phyloP scores from a whole-genome alignment of 2,329 filamentous ascomycete species.

The Trichophyton benhamiae region DNA sequence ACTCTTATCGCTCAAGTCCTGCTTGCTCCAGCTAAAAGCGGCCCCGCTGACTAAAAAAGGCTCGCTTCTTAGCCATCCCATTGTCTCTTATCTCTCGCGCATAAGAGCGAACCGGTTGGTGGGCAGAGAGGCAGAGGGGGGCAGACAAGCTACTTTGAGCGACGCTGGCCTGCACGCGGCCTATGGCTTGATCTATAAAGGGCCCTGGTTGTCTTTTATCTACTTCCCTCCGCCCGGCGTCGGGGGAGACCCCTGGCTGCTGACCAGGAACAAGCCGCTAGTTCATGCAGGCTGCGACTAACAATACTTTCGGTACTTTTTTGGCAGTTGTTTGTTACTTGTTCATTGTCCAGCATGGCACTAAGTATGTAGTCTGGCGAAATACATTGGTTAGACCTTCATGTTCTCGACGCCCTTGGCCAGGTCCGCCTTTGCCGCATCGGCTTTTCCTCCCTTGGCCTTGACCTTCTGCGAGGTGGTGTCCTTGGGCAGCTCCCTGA shows the following conservation, averaged over 20 bases:
- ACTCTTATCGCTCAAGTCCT: not conserved
- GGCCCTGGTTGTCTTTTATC: not conserved
- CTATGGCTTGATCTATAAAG: not conserved
- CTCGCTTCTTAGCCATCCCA: not conserved
- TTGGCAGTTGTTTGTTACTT: not conserved
- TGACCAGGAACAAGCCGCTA: not conserved
- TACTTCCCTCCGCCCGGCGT: not conserved
- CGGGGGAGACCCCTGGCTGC: not conserved
- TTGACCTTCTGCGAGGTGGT: slow-evolving; percentile 49
- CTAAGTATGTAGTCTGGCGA: not conserved
- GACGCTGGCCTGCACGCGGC: not conserved
- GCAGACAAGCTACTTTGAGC: not conserved
- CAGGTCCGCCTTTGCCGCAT: slow-evolving; percentile 22
- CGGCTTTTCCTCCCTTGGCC: slow-evolving; percentile 23
- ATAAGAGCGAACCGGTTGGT: too few relatives aligned
- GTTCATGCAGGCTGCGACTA: not conserved
- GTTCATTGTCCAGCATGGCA: not conserved
- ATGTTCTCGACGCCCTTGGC: slow-evolving; percentile 32
- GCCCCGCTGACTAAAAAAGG: not conserved
- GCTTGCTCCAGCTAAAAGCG: not conserved
- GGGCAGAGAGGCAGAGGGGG: too few relatives aligned
- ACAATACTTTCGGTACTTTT: not conserved
- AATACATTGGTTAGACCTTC: slow-evolving; percentile 23
- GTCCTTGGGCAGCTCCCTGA: slow-evolving; percentile 73
- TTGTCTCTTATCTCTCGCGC: not conserved